A percentile compares a stretch with the other conserved stretches of the same genome.
Conservation (phyloP, 139 green algal species). For the Tetradesmus obliquus region DNA sequence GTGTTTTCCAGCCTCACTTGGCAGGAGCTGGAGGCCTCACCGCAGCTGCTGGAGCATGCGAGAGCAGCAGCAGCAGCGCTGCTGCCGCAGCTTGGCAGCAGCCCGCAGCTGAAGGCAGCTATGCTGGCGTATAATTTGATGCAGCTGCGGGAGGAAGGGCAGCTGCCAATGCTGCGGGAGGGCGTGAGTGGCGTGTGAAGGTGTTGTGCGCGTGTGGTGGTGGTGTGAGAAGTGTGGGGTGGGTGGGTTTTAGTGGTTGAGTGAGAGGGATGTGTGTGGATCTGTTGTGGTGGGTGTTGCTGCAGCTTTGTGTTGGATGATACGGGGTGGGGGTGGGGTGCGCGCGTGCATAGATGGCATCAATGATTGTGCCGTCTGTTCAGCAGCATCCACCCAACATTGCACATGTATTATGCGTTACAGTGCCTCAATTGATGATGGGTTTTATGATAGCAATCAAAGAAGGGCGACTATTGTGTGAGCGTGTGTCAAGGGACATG, state of each 20-base stretch:
- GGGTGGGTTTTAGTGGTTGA: not conserved
- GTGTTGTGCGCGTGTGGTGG: not conserved
- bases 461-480: no score
- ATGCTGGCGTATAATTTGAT: slow-evolving; percentile 37
- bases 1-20: not conserved
- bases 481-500: no score
- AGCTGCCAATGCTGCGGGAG: slow-evolving; percentile 14
- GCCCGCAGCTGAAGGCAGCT: slow-evolving; percentile 34
- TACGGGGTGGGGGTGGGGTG: no score
- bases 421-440: no score
- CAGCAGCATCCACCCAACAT: no score
- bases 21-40: slow-evolving; percentile 49
- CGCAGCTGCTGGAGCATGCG: slow-evolving; percentile 66
- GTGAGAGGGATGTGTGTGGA: not conserved
- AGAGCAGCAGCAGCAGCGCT: slow-evolving; percentile 58
- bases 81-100: slow-evolving; percentile 25
- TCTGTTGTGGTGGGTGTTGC: not conserved
- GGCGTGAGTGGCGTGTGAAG: slow-evolving; percentile 30
- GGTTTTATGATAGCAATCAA: no score
- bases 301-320: not conserved
- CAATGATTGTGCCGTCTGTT: no score
- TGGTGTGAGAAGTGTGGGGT: not conserved
- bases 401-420: no score
- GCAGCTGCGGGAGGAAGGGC: not conserved
- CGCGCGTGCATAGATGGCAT: no score